Base-by-base conservation (phyloP, 208 protist genomes). In the Leishmania arabica region DNA sequence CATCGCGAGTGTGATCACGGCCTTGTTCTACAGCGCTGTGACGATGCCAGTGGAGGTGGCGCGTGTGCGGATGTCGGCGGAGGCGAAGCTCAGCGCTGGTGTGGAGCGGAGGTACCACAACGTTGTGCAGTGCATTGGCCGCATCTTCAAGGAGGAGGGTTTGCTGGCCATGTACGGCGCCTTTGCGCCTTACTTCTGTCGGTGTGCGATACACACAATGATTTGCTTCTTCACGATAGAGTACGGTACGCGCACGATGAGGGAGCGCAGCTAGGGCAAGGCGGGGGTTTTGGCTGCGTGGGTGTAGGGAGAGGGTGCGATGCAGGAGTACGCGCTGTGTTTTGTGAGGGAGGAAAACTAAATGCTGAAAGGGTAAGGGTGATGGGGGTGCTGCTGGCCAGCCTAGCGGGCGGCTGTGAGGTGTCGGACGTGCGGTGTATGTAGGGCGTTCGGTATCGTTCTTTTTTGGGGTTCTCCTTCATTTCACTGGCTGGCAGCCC, bases 41-140 rank as follows among this genome's bases (percentile, higher is more conserved):
- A 98, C 96, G 78, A 98, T 98, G 96, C 96, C 96, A 53, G 84
- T 98, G 45, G 96, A 98, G 88, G 78, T 95, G 62, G 92, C 95
- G 65, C 91, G 95, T 79, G 94, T 97, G 84, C 92, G 93, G 70
- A 97, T 98, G 95, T 95, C 91, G 11, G 84, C 91, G 11, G 92
- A 98, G 90, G 89, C 88, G 80, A 96, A 89, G 92, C 78, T 89
- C 34, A 53, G 80, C 27, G 65, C 82, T 6, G 92, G 90, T 56
- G 82, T 71, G 76, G 85, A 88, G 82, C 78, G 84, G 84, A 86
- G 86, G 58, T 98, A 98, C 86, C 89, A 51, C 58, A 93, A 89
- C 83, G 88, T 92, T 76, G 51, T 95, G 37, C 95, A 97, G 88
- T 95, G 92, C 58, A 92, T 98, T 62, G 78, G 78, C 60, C 89